Base-by-base conservation (phyloP, 805 yeast genomes). In the Spathaspora hagerdaliae region DNA sequence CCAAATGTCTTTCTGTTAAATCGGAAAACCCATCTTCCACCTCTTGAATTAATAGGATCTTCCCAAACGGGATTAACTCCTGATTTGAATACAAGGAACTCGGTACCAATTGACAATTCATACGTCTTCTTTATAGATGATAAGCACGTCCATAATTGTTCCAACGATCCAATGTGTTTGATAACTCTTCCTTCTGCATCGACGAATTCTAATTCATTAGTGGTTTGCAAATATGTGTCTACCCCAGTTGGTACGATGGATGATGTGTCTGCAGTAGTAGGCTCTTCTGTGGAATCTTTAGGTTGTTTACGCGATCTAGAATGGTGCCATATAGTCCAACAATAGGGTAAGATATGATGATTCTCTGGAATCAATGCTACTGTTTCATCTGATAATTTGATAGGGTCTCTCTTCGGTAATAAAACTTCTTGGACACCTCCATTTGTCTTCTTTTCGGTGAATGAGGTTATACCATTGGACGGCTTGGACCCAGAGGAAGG, bases 51-150 rank as follows among this genome's bases (percentile, higher is more conserved):
- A 41, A 72, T 65, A 7, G 83, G 82, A 56, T 82, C 86, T 56
- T 82, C 86, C 86, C 87, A 82, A 41, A 79, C 76, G 9, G 87
- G 87, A 51, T 77, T 75, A 33, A 81, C 71, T 2, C 83, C 84
- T 31, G 73, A 64, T 51, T 80, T 79, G 64, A 82, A 82, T 8
- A 82, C 60, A 48, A 79, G 76, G 44, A 76, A 67, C 56, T 81
- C 85, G 26, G 80, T 69, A 15, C 80, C 81, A 39, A 61, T 59
- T 14, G 67, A 61, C 46, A 76, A 60, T 35, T 69, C 70, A 41
- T 58, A 58, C 1, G 75, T 59, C 35, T 59, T 61, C 51, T 71
- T 73, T 46, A 79, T 54, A 27, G 61, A 59, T 8, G 70, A 48
- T 33, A 77, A 52, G 32, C 73, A 57, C 51, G 65, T 54, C 82